Evolutionary conservation across 257 asterid species (phyloP).

Genomic region (Solanum sejunctum): DNA sequence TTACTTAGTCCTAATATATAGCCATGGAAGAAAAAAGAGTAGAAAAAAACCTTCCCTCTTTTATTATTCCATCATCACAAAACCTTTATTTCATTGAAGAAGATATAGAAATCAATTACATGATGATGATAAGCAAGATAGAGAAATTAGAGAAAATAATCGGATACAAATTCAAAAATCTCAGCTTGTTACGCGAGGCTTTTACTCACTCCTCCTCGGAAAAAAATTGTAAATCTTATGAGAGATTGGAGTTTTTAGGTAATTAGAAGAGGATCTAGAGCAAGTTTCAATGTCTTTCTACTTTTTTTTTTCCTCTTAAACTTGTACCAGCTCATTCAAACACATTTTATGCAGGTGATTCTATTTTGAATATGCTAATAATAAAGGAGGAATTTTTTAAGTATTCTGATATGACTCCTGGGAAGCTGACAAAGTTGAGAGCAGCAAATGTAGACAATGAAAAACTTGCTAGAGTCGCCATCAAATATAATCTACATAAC

Average conservation of each 20-base stretch:
- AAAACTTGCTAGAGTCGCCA: slow-evolving; percentile 44
- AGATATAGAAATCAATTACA: neutral
- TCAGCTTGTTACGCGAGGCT: slow-evolving; percentile 11
- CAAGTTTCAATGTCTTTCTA: neutral
- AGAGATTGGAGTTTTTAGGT: slow-evolving; percentile 30
- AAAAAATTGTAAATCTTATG: slow-evolving; percentile 1
- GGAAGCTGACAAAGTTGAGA: slow-evolving; percentile 31
- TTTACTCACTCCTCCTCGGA: slow-evolving; percentile 22
- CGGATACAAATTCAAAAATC: slow-evolving; percentile 22
- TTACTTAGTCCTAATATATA: neutral
- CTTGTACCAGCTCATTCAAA: neutral
- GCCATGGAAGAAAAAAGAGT: neutral
- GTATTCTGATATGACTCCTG: slow-evolving; percentile 26
- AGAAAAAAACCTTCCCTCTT: neutral
- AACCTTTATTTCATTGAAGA: neutral
- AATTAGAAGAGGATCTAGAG: neutral
- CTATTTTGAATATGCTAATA: slow-evolving; percentile 12
- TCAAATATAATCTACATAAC: slow-evolving; percentile 15
- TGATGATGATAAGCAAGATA: neutral
- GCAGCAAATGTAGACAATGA: slow-evolving; percentile 44
- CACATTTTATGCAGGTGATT: neutral
- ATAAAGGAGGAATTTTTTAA: neutral
- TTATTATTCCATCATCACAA: neutral
- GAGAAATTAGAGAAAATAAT: neutral
- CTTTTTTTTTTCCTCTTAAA: neutral